A percentile compares a stretch with the other conserved stretches of the same genome.
These are phyloP conservation scores for Lathyrus oleraceus DNA, from an alignment of 306 rosid species.

Conservation along the genomic window DNA sequence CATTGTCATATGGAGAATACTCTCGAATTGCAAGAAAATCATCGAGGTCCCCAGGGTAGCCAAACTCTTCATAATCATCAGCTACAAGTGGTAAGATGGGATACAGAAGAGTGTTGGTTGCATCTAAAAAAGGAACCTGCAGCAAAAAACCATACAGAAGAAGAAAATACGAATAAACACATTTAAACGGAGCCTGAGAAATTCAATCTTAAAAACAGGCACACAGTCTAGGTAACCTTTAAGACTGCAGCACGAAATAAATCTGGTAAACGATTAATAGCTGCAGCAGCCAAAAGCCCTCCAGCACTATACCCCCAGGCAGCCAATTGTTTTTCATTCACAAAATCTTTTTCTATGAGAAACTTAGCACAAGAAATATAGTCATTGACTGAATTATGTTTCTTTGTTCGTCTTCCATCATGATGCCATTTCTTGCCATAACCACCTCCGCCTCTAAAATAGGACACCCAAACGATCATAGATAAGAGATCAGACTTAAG, in stretches of 20 bases:
- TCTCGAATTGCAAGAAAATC: constrained; percentile 81
- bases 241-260: constrained; percentile 81
- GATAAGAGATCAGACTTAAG: constrained; percentile 21
- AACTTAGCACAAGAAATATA: constrained; percentile 83
- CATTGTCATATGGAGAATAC: constrained; percentile 88
- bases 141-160: constrained; percentile 35
- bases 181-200: constrained; percentile 30
- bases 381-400: constrained; percentile 76
- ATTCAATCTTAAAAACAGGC: constrained; percentile 14
- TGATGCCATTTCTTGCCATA: constrained; percentile 85
- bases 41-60: constrained; percentile 73
- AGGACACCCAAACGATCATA: constrained; percentile 34
- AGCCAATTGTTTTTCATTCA: constrained; percentile 77
- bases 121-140: constrained; percentile 90
- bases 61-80: constrained; percentile 85
- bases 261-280: constrained; percentile 74
- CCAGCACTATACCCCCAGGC: constrained; percentile 92
- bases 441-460: constrained; percentile 93
- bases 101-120: constrained; percentile 76
- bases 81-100: constrained; percentile 82
- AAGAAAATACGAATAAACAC: constrained; percentile 11
- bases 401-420: constrained; percentile 70
- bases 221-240: constrained; percentile 51
- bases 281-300: constrained; percentile 91
- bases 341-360: constrained; percentile 63